Evolutionary conservation across 2,329 filamentous ascomycete genomes (phyloP).

Genomic region (Myriosclerotinia duriaeana): DNA sequence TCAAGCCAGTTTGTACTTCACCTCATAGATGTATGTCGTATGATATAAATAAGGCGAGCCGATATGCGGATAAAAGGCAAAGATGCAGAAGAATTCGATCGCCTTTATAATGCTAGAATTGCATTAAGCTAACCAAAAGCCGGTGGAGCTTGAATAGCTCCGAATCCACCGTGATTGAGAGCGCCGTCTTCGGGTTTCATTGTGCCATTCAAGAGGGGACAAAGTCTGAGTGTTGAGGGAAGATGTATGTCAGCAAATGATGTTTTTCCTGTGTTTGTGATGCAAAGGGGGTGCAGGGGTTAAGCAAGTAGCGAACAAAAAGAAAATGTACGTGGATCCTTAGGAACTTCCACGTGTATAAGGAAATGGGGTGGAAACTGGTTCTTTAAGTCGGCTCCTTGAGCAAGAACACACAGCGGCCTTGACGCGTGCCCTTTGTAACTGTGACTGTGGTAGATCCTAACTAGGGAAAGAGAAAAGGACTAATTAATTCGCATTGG

Average conservation of each 20-base stretch:
- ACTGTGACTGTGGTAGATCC: constrained; percentile 8
- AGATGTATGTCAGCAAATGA: constrained; percentile 19
- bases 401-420: constrained; percentile 24
- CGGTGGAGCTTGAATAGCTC: constrained; percentile 42
- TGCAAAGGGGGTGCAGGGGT: neutral
- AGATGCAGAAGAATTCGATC: constrained; percentile 19
- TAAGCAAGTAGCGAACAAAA: constrained; percentile 1
- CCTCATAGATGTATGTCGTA: neutral
- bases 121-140: constrained; percentile 5
- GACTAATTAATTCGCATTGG: constrained; percentile 24
- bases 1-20: neutral
- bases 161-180: constrained; percentile 58
- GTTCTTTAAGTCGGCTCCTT: constrained; percentile 15
- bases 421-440: constrained; percentile 2
- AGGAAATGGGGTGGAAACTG: neutral
- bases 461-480: constrained; percentile 20
- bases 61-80: neutral
- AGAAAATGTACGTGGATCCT: neutral
- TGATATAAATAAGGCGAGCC: constrained; percentile 19
- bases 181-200: constrained; percentile 61
- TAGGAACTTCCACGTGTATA: neutral
- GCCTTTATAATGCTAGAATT: neutral
- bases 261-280: neutral
- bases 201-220: constrained; percentile 81
- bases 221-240: constrained; percentile 57